A percentile compares a stretch with the other conserved stretches of the same genome.
Conservation (phyloP, 768 basidiomycete species). For the Pleurotus tuber-regium region DNA sequence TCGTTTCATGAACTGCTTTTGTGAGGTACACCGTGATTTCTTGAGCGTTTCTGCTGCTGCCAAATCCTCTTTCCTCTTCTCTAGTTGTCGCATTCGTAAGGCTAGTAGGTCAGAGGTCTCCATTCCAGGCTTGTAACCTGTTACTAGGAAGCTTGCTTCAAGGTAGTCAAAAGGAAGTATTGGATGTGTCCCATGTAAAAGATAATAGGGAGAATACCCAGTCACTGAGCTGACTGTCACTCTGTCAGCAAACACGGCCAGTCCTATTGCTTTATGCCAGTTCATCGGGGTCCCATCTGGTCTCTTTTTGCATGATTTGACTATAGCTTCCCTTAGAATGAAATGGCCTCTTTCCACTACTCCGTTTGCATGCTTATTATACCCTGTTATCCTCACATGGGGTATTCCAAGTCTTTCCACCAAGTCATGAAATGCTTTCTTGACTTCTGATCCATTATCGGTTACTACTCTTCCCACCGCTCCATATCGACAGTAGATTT, state of each 20-base stretch:
- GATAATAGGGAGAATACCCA: conserved; percentile 20
- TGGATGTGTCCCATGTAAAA: conserved; percentile 16
- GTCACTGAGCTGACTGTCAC: conserved; percentile 18
- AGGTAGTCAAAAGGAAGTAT: conserved; percentile 28
- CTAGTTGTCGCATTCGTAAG: conserved; percentile 21
- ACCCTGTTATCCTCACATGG: conserved; percentile 29
- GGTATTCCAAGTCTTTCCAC: conserved; percentile 11
- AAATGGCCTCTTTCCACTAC: conserved; percentile 33
- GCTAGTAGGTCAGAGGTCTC: conserved; percentile 19
- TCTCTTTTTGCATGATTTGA: conserved; percentile 7
- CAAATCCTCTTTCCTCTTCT: conserved; percentile 21
- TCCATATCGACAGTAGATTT: conserved; percentile 21
- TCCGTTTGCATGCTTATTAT: conserved; percentile 20
- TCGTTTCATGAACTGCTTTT: conserved; percentile 20
- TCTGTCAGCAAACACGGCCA: conserved; percentile 17
- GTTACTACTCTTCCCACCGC: conserved; percentile 21
- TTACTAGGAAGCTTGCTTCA: conserved; percentile 28
- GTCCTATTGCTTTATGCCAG: not conserved
- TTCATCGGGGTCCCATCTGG: not conserved
- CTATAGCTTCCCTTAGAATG: conserved; percentile 26
- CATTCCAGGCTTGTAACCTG: conserved; percentile 15
- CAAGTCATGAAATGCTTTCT: conserved; percentile 17
- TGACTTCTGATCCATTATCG: conserved; percentile 26
- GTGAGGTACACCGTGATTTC: conserved; percentile 19
- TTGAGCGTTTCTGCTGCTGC: conserved; percentile 16